Conservation (phyloP, 139 green algal genomes). For the Choricystis sp. region DNA sequence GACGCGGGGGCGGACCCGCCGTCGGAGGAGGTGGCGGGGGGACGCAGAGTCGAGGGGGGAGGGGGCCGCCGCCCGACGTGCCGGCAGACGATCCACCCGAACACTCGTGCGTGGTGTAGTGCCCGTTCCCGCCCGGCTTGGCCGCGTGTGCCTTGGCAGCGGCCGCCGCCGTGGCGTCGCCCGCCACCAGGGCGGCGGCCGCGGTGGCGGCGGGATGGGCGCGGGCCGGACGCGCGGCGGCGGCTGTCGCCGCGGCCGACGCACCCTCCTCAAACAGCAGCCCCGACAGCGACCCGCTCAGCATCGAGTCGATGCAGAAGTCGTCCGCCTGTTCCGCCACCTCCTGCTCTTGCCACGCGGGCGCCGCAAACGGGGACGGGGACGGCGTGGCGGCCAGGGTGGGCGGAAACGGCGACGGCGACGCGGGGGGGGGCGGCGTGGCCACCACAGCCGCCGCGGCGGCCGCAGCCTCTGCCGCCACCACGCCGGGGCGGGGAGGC, state of each 20-base stretch:
- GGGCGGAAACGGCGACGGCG: background rate
- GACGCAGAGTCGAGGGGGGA: background rate
- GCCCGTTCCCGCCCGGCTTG: no score
- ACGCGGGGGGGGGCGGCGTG: background rate
- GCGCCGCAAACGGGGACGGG: background rate
- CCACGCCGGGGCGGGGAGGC: no score
- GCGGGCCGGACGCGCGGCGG: background rate
- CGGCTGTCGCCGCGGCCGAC: no score
- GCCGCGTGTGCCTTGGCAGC: no score
- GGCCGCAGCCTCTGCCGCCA: no score
- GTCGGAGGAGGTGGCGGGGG: no score
- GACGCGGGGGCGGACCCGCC: no score
- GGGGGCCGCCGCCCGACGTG: no score
- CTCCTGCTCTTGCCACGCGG: background rate
- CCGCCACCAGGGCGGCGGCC: background rate
- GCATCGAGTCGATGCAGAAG: background rate
- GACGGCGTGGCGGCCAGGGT: background rate
- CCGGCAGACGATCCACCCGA: background rate
- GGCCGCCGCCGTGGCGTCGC: conserved; percentile 1
- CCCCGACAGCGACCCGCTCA: background rate
- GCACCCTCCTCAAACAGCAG: background rate
- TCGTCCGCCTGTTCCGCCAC: background rate
- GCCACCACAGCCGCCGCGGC: no score
- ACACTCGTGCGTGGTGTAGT: background rate
- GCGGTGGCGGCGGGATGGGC: background rate